A percentile compares a stretch with the other conserved stretches of the same genome.
Evolutionary conservation across 305 asterid genomes (phyloP).

Genomic region (Fraxinus xanthoxyloides): DNA sequence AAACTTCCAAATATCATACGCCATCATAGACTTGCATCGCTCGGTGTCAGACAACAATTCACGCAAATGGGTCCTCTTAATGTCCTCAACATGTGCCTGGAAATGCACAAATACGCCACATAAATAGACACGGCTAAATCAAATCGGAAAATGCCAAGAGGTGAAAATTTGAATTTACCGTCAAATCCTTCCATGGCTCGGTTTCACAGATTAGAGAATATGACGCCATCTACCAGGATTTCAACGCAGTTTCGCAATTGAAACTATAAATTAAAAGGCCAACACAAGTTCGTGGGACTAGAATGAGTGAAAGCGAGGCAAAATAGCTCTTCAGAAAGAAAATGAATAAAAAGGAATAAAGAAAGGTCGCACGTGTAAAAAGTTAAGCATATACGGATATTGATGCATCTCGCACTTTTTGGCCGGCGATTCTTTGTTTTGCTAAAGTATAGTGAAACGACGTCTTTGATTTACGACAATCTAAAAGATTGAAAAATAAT

Average conservation of each 20-base stretch:
- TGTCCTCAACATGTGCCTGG: slow-evolving; percentile 83
- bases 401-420: not conserved
- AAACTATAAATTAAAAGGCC: not conserved
- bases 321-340: not conserved
- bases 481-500: not conserved
- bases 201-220: slow-evolving; percentile 63
- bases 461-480: not conserved
- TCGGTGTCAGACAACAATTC: slow-evolving; percentile 65
- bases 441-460: not conserved
- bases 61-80: slow-evolving; percentile 80
- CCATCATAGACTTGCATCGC: slow-evolving; percentile 82
- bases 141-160: not conserved
- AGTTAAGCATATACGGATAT: not conserved
- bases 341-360: not conserved
- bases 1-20: slow-evolving; percentile 45
- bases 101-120: slow-evolving; percentile 27
- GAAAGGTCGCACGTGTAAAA: not conserved
- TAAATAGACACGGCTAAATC: slow-evolving; percentile 11
- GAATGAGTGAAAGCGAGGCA: not conserved
- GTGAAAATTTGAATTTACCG: slow-evolving; percentile 36
- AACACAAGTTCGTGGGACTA: not conserved
- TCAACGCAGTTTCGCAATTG: slow-evolving; percentile 14
- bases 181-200: slow-evolving; percentile 80
- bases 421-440: not conserved
- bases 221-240: slow-evolving; percentile 58